Percentiles rank a stretch among this genome's conserved stretches.
These are phyloP conservation scores for Coleophoma eucalyptorum DNA, from an alignment of 2,329 filamentous ascomycete species.

Conservation along the genomic window DNA sequence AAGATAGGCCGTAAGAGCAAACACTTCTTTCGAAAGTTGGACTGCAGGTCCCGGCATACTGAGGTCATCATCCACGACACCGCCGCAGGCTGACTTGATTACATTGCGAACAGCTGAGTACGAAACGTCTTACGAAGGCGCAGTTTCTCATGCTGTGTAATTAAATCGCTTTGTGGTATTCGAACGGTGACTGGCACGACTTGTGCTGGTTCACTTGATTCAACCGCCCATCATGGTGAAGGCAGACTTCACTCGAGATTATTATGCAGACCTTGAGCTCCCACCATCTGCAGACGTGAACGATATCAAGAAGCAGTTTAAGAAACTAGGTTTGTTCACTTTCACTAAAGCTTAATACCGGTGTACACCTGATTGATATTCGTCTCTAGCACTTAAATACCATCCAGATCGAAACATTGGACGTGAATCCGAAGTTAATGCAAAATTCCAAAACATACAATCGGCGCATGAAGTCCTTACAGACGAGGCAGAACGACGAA, in stretches of 20 bases:
- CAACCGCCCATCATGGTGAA: conserved; percentile 24
- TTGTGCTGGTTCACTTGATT: not conserved
- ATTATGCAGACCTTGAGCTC: conserved; percentile 66
- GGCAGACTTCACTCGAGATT: conserved; percentile 41
- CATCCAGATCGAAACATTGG: conserved; percentile 71
- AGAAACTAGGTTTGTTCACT: conserved; percentile 52
- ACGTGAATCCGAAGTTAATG: conserved; percentile 59
- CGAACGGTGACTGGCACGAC: not conserved
- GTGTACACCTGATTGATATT: not conserved
- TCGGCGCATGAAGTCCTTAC: conserved; percentile 65
- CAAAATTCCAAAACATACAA: conserved; percentile 69
- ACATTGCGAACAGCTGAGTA: too few species aligned
- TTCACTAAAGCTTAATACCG: too few species aligned
- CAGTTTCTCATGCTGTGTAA: not conserved
- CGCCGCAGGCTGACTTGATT: too few species aligned
- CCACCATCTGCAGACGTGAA: conserved; percentile 52
- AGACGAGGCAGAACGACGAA: conserved; percentile 24
- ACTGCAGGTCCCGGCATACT: too few species aligned
- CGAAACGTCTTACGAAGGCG: not conserved
- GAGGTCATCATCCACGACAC: too few species aligned
- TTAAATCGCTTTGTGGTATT: not conserved
- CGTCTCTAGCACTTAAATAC: conserved; percentile 53
- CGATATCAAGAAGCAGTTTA: conserved; percentile 68
- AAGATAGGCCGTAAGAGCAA: too few species aligned
- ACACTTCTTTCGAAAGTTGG: too few species aligned